Evolutionary conservation across 495 filamentous ascomycete genomes (phyloP).

Genomic region (Tuber indicum): DNA sequence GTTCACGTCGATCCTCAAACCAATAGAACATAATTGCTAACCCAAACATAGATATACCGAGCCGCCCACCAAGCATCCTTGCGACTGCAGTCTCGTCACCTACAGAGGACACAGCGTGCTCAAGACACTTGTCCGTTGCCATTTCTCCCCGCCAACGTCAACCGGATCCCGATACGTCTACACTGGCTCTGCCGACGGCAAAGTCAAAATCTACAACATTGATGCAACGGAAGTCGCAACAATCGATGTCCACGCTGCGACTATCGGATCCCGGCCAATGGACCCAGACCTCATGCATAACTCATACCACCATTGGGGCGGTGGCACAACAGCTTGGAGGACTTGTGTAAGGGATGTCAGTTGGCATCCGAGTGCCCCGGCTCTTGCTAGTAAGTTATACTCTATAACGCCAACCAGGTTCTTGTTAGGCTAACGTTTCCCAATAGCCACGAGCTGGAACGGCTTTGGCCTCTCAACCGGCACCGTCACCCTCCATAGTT

Average conservation of each 20-base stretch:
- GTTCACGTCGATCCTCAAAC: slow-evolving; percentile 38
- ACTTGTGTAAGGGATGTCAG: slow-evolving; percentile 87
- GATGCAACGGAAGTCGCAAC: slow-evolving; percentile 79
- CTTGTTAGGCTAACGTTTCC: neutral
- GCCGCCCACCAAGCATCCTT: slow-evolving; percentile 57
- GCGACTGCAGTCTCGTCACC: slow-evolving; percentile 89
- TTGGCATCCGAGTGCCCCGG: slow-evolving; percentile 87
- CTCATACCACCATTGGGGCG: slow-evolving; percentile 36
- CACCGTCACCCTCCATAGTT: slow-evolving; percentile 61
- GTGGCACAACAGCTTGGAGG: slow-evolving; percentile 53
- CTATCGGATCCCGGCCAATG: slow-evolving; percentile 40
- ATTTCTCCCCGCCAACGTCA: slow-evolving; percentile 85
- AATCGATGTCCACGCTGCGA: slow-evolving; percentile 69
- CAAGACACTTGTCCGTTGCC: slow-evolving; percentile 85
- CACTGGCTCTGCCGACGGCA: slow-evolving; percentile 78
- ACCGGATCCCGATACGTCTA: slow-evolving; percentile 92
- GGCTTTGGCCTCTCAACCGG: slow-evolving; percentile 59
- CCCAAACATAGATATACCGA: slow-evolving; percentile 55
- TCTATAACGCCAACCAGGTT: neutral
- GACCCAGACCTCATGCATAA: slow-evolving; percentile 1
- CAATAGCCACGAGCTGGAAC: slow-evolving; percentile 64
- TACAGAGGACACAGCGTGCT: slow-evolving; percentile 84
- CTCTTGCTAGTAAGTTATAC: slow-evolving; percentile 65
- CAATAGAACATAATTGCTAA: neutral
- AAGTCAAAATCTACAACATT: slow-evolving; percentile 85